Evolutionary conservation across 805 yeast genomes (phyloP).

Genomic region (Nadsonia fulvescens): DNA sequence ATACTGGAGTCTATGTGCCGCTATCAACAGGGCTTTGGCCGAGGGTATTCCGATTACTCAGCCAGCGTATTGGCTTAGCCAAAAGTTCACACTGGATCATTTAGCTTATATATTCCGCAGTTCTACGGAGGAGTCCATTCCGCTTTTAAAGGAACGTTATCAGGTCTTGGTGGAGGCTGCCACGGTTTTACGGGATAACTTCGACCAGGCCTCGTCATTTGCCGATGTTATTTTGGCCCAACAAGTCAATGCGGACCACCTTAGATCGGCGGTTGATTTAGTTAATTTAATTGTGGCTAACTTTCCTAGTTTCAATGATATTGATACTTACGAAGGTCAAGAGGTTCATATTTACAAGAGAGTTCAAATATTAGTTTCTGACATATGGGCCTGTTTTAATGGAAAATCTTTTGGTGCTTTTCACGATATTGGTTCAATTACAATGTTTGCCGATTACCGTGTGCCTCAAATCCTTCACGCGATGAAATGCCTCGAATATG

Average conservation of each 20-base stretch:
- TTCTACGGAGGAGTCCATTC: constrained; percentile 17
- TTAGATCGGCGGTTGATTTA: constrained; percentile 19
- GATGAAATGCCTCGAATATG: constrained; percentile 21
- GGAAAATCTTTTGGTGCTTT: constrained; percentile 21
- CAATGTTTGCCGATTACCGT: constrained; percentile 30
- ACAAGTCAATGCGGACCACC: constrained; percentile 12
- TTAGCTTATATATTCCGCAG: constrained; percentile 17
- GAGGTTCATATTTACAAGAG: constrained; percentile 21
- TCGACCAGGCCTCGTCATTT: constrained; percentile 9
- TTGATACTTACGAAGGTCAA: constrained; percentile 14
- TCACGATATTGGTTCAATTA: constrained; percentile 21
- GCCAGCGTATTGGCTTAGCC: constrained; percentile 19
- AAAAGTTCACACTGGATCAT: constrained; percentile 13
- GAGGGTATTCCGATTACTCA: constrained; percentile 21
- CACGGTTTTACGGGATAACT: constrained; percentile 8
- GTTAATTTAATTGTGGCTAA: constrained; percentile 15
- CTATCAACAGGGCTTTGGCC: constrained; percentile 24
- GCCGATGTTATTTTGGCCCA: constrained; percentile 14
- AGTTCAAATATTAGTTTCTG: constrained; percentile 26
- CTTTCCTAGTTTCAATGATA: constrained; percentile 21
- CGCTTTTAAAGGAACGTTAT: constrained; percentile 20
- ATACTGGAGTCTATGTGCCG: constrained; percentile 27
- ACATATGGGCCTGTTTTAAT: constrained; percentile 27
- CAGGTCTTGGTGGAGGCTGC: constrained; percentile 22
- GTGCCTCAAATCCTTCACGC: constrained; percentile 25